A percentile compares a stretch with the other conserved stretches of the same genome.
phyloP scores from a whole-genome alignment of 495 filamentous ascomycete species.

The Neurospora sp. region DNA sequence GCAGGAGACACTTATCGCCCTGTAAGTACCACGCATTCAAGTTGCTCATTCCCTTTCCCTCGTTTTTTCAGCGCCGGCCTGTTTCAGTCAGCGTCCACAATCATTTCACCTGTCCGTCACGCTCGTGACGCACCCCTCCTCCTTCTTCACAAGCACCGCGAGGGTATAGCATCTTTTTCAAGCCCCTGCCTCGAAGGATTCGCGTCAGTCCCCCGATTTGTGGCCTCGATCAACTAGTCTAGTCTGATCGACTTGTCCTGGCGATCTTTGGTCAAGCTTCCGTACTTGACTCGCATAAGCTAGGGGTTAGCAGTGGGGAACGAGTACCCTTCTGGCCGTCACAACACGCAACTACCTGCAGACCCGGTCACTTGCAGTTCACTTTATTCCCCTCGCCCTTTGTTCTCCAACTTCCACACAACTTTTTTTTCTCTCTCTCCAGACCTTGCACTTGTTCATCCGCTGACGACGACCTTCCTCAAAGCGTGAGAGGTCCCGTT shows the following conservation, averaged over 20 bases:
- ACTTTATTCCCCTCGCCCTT: not conserved
- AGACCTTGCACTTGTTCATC: slow-evolving; percentile 6
- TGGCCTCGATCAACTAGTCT: not conserved
- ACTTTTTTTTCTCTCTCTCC: not conserved
- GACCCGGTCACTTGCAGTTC: not conserved
- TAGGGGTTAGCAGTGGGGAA: not conserved
- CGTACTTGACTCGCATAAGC: not conserved
- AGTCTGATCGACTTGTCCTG: not conserved
- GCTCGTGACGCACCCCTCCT: not conserved
- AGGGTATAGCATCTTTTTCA: not conserved
- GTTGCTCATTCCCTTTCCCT: not conserved
- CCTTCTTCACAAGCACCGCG: not conserved
- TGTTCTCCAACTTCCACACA: not conserved
- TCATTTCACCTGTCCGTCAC: not conserved
- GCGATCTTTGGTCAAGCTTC: not conserved
- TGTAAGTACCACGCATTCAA: slow-evolving; percentile 27
- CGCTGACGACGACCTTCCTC: slow-evolving; percentile 28
- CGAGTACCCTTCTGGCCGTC: not conserved
- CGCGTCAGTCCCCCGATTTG: not conserved
- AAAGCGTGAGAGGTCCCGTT: slow-evolving; percentile 93
- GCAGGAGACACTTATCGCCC: slow-evolving; percentile 41
- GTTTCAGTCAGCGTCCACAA: not conserved
- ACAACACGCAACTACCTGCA: not conserved
- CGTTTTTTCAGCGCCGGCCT: not conserved
- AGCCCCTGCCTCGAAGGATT: not conserved